Base-by-base conservation (phyloP, 805 yeast species). In the Jamesozyma lodderae region DNA sequence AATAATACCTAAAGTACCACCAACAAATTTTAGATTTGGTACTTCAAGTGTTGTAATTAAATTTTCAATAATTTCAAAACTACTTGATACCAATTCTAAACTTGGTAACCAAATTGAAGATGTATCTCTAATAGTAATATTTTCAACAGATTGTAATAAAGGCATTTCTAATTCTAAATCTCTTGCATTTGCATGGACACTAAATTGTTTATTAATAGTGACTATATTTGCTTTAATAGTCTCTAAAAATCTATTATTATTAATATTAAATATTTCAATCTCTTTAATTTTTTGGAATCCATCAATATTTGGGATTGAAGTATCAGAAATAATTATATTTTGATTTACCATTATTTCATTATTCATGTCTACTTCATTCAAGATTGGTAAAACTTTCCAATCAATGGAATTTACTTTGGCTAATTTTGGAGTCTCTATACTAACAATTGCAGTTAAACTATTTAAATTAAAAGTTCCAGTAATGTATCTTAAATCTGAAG, bases 321-420 rank as follows among this genome's bases (percentile, higher is more conserved):
- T 79, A 58, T 83, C 92, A 3, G 86, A 72, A 41, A 81, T 69
- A 7, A 69, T 66, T 28, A 81, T 69, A 38, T 77, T 71, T 45
- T 68, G 68, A 29, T 79, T 60, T 11, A 67, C 64, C 31, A 62
- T 58, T 36, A 82, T 64, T 9, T 78, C 75, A 36, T 59, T 57
- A 41, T 69, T 72, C 44, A 81, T 69, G 33, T 64, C 58, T 22
- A 77, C 74, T 19, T 70, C 68, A 37, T 78, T 75, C 51, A 83
- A 69, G 35, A 81, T 77, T 18, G 94, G 94, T 30, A 82, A 68
- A 30, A 83, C 80, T 47, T 65, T 69, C 90, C 92, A 83, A 40
- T 76, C 71, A 27, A 83, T 57, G 1, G 62, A 59, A 39, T 67
- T 68, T 31, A 79, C 73, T 17, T 66, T 58, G 36, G 55, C 64